A percentile compares a stretch with the other conserved stretches of the same genome.
phyloP scores from a whole-genome alignment of 352 stramenopile species.

The Lagenidium sp. region DNA sequence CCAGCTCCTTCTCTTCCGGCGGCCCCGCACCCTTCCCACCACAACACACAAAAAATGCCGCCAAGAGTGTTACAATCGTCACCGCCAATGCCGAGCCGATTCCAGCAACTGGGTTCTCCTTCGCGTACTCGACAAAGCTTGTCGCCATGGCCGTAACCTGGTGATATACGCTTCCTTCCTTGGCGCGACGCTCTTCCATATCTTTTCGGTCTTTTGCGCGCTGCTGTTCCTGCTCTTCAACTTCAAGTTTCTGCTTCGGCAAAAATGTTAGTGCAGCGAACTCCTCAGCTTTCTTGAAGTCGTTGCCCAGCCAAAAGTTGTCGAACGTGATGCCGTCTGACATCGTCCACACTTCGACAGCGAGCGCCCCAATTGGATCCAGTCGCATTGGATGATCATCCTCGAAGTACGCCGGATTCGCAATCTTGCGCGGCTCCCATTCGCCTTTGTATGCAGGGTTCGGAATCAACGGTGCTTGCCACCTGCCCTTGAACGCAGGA shows the following conservation, averaged over 20 bases:
- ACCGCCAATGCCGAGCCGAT: conserved; percentile 34
- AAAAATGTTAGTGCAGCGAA: conserved; percentile 73
- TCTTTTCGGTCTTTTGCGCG: conserved; percentile 29
- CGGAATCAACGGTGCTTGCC: conserved; percentile 80
- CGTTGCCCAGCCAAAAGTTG: conserved; percentile 89
- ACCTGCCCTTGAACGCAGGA: conserved; percentile 91
- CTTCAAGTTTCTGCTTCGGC: conserved; percentile 64
- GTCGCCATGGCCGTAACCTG: conserved; percentile 25
- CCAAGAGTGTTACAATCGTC: conserved; percentile 28
- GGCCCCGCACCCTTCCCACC: conserved; percentile 17
- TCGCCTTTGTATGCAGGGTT: conserved; percentile 91
- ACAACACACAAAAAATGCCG: conserved; percentile 55
- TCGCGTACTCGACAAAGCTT: conserved; percentile 37
- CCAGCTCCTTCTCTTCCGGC: conserved; percentile 21
- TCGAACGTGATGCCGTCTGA: conserved; percentile 87
- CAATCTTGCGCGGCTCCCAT: conserved; percentile 86
- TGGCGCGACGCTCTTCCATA: conserved; percentile 26
- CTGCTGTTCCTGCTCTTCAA: conserved; percentile 37
- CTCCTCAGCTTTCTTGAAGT: conserved; percentile 62
- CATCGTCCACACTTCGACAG: conserved; percentile 91
- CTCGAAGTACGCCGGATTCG: conserved; percentile 87
- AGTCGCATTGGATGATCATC: conserved; percentile 71
- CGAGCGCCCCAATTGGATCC: conserved; percentile 82
- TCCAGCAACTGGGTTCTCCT: conserved; percentile 47
- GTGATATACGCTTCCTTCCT: conserved; percentile 37